Evolutionary conservation across 768 basidiomycete genomes (phyloP).

Genomic region (Pisolithus marmoratus): DNA sequence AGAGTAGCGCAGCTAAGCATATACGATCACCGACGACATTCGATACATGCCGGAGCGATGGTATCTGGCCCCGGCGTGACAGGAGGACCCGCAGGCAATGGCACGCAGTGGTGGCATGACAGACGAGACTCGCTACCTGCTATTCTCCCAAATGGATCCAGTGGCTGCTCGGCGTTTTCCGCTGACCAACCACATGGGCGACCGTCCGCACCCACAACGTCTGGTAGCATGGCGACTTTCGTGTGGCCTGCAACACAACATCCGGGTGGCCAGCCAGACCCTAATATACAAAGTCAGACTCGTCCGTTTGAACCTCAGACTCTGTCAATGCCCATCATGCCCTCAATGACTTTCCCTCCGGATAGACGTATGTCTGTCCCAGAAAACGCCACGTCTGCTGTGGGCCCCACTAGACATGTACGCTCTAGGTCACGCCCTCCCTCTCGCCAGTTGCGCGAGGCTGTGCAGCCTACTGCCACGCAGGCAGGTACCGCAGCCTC

Average conservation of each 20-base stretch:
- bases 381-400: constrained; percentile 42
- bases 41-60: constrained; percentile 57
- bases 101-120: constrained; percentile 58
- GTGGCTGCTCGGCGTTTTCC: constrained; percentile 51
- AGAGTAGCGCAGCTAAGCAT: constrained; percentile 70
- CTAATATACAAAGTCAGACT: constrained; percentile 34
- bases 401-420: constrained; percentile 45
- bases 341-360: constrained; percentile 50
- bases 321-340: constrained; percentile 46
- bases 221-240: constrained; percentile 62
- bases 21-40: constrained; percentile 68
- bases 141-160: constrained; percentile 58
- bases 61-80: constrained; percentile 23
- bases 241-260: constrained; percentile 58
- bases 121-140: constrained; percentile 73
- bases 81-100: constrained; percentile 12
- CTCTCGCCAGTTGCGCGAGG: constrained; percentile 49
- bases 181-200: constrained; percentile 61
- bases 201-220: constrained; percentile 48
- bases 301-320: constrained; percentile 47
- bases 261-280: constrained; percentile 41
- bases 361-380: constrained; percentile 80
- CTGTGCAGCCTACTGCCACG: constrained; percentile 35
- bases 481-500: constrained; percentile 30
- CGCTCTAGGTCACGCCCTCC: constrained; percentile 70